These are phyloP conservation scores for Linderina pennispora DNA, from an alignment of 192 early-diverging fungal species.

Conservation along the genomic window DNA sequence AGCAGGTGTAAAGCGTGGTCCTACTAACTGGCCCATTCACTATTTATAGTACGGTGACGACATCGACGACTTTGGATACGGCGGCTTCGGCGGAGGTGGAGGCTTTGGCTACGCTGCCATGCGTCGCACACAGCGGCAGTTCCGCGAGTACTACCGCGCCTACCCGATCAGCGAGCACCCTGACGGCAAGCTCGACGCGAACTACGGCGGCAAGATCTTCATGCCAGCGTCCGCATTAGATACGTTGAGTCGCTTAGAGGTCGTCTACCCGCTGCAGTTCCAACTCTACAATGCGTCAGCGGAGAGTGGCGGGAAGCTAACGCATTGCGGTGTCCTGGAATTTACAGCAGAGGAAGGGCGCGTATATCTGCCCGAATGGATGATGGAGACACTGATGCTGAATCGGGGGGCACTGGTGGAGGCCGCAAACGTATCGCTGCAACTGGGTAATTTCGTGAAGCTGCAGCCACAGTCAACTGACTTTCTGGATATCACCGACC, in stretches of 20 bases:
- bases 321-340: slow-evolving; percentile 97
- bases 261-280: slow-evolving; percentile 92
- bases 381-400: slow-evolving; percentile 86
- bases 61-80: slow-evolving; percentile 19
- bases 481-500: slow-evolving; percentile 96
- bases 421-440: slow-evolving; percentile 70
- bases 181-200: slow-evolving; percentile 33
- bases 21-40: too few species aligned
- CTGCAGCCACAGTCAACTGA: slow-evolving; percentile 95
- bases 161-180: slow-evolving; percentile 28
- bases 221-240: slow-evolving; percentile 44
- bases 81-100: slow-evolving; percentile 4
- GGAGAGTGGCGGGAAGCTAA: slow-evolving; percentile 31
- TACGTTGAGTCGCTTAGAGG: slow-evolving; percentile 66
- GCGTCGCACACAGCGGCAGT: slow-evolving; percentile 16
- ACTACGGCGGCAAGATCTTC: slow-evolving; percentile 47
- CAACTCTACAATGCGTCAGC: slow-evolving; percentile 61
- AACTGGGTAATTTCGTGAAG: slow-evolving; percentile 84
- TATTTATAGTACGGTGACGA: slow-evolving; percentile 18
- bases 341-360: slow-evolving; percentile 97
- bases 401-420: slow-evolving; percentile 72
- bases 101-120: not conserved
- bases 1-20: too few species aligned
- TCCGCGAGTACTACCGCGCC: slow-evolving; percentile 34
- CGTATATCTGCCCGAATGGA: slow-evolving; percentile 95